A percentile compares a stretch with the other conserved stretches of the same genome.
These are phyloP conservation scores for Cladophialophora carrionii DNA, from an alignment of 2,329 filamentous ascomycete species.

Conservation along the genomic window DNA sequence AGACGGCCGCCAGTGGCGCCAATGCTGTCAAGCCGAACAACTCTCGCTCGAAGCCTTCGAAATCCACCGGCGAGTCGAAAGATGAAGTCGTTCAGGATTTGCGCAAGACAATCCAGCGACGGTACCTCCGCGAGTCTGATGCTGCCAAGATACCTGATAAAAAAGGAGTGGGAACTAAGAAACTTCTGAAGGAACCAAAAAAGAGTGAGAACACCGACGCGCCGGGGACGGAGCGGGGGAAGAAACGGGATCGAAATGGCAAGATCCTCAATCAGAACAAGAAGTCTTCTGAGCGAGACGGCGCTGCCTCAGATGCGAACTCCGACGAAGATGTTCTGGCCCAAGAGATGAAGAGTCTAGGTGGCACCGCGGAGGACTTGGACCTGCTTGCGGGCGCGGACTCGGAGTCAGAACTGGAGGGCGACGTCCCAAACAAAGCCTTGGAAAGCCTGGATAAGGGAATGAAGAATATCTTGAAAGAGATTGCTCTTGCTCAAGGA, in stretches of 20 bases:
- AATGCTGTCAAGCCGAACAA: not conserved
- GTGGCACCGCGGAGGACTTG: constrained; percentile 55
- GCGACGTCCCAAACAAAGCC: constrained; percentile 27
- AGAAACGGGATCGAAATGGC: constrained; percentile 53
- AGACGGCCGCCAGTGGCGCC: constrained; percentile 1
- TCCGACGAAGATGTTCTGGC: constrained; percentile 44
- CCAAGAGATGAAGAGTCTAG: constrained; percentile 52
- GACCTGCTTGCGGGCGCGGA: constrained; percentile 50
- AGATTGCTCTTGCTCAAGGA: constrained; percentile 51
- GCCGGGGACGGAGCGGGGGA: constrained; percentile 39
- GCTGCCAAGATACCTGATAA: constrained; percentile 44
- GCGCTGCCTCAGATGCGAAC: constrained; percentile 14
- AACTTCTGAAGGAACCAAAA: constrained; percentile 37
- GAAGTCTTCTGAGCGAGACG: constrained; percentile 38
- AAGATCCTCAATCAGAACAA: constrained; percentile 48
- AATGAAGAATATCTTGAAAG: constrained; percentile 41
- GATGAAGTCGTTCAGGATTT: constrained; percentile 28
- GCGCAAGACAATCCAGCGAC: constrained; percentile 34
- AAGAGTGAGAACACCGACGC: constrained; percentile 35
- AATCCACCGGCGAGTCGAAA: constrained; percentile 5
- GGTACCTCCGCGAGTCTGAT: constrained; percentile 43
- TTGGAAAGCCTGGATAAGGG: constrained; percentile 49
- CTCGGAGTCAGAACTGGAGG: constrained; percentile 54
- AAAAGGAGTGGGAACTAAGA: constrained; percentile 42
- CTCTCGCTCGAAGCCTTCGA: not conserved